phyloP scores from a whole-genome alignment of 2,329 filamentous ascomycete species.

The Pseudogymnoascus sp. region DNA sequence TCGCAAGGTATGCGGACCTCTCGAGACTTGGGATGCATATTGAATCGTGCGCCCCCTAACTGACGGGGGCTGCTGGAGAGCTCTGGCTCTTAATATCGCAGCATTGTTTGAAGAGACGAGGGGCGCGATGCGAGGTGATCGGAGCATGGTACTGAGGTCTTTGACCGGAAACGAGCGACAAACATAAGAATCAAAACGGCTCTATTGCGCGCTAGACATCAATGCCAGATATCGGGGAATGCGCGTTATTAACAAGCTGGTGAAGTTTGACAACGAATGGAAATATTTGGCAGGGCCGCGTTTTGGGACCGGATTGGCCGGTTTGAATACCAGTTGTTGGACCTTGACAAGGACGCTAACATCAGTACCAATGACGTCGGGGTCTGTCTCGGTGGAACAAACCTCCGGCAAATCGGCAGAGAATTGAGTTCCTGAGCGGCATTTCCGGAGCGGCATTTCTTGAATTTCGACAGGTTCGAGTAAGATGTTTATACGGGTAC shows the following conservation, averaged over 20 bases:
- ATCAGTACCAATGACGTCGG: neutral
- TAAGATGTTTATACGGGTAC: no score
- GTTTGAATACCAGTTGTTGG: neutral
- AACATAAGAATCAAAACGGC: neutral
- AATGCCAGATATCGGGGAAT: neutral
- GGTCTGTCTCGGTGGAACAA: neutral
- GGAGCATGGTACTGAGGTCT: slow-evolving; percentile 2
- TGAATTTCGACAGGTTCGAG: no score
- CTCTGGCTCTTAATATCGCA: neutral
- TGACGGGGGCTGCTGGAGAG: neutral
- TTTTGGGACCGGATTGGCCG: slow-evolving; percentile 1
- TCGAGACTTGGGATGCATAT: slow-evolving; percentile 2
- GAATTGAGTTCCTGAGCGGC: neutral
- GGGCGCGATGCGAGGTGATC: neutral
- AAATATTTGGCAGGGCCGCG: neutral
- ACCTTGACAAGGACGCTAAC: neutral
- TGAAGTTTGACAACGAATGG: neutral
- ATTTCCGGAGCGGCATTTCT: neutral
- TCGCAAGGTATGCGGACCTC: neutral
- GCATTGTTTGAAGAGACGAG: neutral
- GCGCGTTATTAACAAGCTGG: neutral
- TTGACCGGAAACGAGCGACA: neutral
- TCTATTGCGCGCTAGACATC: neutral
- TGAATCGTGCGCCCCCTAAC: neutral
- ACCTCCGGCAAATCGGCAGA: neutral